Evolutionary conservation across 2,329 filamentous ascomycete species (phyloP), one percentile per base, ranked within the genome.

Genomic region (Xylariaceae sp.): DNA sequence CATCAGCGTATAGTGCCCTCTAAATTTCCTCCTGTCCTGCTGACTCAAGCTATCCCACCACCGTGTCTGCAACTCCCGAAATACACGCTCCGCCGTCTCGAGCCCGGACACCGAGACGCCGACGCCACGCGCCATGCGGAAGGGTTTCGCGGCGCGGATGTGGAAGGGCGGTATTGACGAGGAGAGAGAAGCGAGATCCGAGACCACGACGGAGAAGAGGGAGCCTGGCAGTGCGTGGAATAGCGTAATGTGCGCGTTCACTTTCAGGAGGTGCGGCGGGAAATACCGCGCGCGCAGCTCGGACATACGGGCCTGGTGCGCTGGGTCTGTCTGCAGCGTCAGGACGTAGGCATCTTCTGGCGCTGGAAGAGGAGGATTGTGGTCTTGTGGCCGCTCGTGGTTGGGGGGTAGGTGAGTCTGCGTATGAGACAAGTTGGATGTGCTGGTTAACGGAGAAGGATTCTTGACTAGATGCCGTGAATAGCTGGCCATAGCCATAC

Each of bases 141-240:
- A 52, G 24, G 53, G 47, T 4, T 50, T 43, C 18, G 36, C 23
- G 5, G 41, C 45, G 6, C 41, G 15, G 13, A 61, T 55, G 13
- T 11, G 11, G 18, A 58, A 60, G 4, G 48, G 27, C 9, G n/a
- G 1, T 13, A 44, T 56, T 6, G 10, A 23, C 15, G 37, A 21
- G 6, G 36, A 43, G 3, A 33, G 29, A 16, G 51, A 40, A 1
- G 35, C 40, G 5, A 60, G 21, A 11, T 56, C 58, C 5, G 26
- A 4, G 20, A 26, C 40, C 10, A 61, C 24, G 2, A 24, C 36
- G 8, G 51, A 18, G 2, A 63, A 49, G 2, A 20, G 6, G 1
- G 54, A 57, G 9, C 43, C 54, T 11, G 61, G 57, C 20, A 62
- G 53, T 6, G 59, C 61, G 44, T 53, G 61, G 48, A 63, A 62